Percentiles rank a stretch among this genome's conserved stretches.
phyloP scores from a whole-genome alignment of 164 flowering plant genomes.

The Litsea cubeba region DNA sequence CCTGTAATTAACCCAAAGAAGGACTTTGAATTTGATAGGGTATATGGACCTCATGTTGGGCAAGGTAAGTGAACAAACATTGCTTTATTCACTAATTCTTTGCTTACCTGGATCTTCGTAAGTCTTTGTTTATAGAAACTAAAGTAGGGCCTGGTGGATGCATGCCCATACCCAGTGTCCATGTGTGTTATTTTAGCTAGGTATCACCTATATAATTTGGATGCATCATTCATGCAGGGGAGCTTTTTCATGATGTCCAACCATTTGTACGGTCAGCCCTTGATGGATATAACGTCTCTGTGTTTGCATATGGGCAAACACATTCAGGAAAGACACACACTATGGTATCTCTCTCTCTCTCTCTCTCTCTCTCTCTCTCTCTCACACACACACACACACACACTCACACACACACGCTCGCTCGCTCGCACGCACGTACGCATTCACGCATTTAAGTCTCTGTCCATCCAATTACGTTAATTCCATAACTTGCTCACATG shows the following conservation, averaged over 20 bases:
- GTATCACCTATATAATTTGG: neutral
- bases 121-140: neutral
- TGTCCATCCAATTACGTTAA: neutral
- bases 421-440: neutral
- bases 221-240: conserved; percentile 53
- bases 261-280: conserved; percentile 96
- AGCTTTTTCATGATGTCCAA: conserved; percentile 84
- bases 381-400: no score
- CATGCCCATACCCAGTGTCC: neutral
- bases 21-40: conserved; percentile 95
- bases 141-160: neutral
- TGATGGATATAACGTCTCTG: conserved; percentile 91
- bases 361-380: conserved; percentile 14
- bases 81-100: neutral
- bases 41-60: conserved; percentile 98
- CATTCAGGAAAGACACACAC: conserved; percentile 92
- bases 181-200: neutral
- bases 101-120: neutral
- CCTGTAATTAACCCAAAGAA: conserved; percentile 64
- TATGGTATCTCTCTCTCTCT: conserved; percentile 58
- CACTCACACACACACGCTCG: neutral
- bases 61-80: conserved; percentile 53
- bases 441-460: neutral
- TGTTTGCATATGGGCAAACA: conserved; percentile 93
- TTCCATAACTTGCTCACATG: no score